Evolutionary conservation across 1,284 basidiomycete genomes (phyloP).

Genomic region (Trametes versicolor): DNA sequence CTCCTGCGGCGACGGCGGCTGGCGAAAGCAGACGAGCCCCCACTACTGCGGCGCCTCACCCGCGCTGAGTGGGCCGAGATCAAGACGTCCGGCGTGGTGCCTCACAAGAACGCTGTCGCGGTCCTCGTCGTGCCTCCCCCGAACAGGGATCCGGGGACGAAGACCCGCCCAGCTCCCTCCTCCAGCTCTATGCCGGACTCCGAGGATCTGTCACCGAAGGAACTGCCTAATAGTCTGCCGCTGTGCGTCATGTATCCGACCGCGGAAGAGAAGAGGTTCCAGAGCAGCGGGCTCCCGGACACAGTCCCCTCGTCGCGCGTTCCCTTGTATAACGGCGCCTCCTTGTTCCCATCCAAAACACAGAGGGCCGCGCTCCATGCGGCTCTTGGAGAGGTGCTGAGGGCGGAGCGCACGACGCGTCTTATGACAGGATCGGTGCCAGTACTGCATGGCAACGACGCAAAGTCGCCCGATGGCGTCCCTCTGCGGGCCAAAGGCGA

Average conservation of each 20-base stretch:
- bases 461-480: not conserved
- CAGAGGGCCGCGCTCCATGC: constrained; percentile 68
- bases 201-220: constrained; percentile 21
- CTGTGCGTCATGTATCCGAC: constrained; percentile 52
- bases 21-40: constrained; percentile 38
- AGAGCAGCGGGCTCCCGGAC: constrained; percentile 30
- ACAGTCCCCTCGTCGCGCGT: constrained; percentile 55
- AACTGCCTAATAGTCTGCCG: constrained; percentile 37
- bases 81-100: constrained; percentile 56
- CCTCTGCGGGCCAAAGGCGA: constrained; percentile 39
- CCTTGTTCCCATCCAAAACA: constrained; percentile 65
- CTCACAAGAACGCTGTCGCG: constrained; percentile 64
- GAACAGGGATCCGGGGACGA: constrained; percentile 62
- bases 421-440: not conserved
- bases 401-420: constrained; percentile 50
- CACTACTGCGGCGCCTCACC: constrained; percentile 69
- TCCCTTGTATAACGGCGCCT: constrained; percentile 72
- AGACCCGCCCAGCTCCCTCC: constrained; percentile 52
- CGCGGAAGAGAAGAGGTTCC: constrained; percentile 28
- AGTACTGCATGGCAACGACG: not conserved
- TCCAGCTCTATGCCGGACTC: constrained; percentile 53
- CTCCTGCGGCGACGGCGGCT: constrained; percentile 43
- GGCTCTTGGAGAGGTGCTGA: constrained; percentile 57
- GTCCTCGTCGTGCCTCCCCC: constrained; percentile 76
- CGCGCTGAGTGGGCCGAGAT: constrained; percentile 64